Evolutionary conservation across 768 basidiomycete species (phyloP).

Genomic region (Astraeus odoratus): DNA sequence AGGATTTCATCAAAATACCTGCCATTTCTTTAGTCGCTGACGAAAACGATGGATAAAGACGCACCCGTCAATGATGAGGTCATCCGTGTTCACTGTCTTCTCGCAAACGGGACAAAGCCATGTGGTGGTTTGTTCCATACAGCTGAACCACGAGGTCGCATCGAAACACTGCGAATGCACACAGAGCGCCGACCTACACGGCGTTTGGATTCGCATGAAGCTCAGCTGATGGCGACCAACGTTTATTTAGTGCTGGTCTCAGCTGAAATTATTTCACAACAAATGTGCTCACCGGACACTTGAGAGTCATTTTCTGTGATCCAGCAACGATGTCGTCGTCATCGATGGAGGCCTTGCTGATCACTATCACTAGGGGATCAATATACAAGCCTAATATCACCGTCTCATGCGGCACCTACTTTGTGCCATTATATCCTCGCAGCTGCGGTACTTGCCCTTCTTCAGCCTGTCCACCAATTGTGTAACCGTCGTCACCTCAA

Average conservation of each 20-base stretch:
- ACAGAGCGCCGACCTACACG: constrained; percentile 82
- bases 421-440: constrained; percentile 55
- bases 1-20: constrained; percentile 90
- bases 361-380: constrained; percentile 39
- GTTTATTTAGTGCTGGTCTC: neutral
- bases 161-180: constrained; percentile 95
- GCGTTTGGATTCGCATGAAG: constrained; percentile 76
- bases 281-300: constrained; percentile 87
- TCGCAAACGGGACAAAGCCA: constrained; percentile 96
- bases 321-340: constrained; percentile 94
- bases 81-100: constrained; percentile 64
- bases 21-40: neutral
- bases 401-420: constrained; percentile 43
- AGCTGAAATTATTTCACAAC: neutral
- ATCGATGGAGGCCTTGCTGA: constrained; percentile 40
- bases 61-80: constrained; percentile 90
- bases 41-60: constrained; percentile 12
- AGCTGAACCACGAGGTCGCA: constrained; percentile 85
- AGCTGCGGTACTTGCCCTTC: constrained; percentile 56
- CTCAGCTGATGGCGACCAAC: constrained; percentile 49
- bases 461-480: constrained; percentile 64
- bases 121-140: constrained; percentile 95
- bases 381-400: neutral
- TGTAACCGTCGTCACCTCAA: constrained; percentile 67
- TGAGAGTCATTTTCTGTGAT: constrained; percentile 83